Evolutionary conservation across 495 filamentous ascomycete genomes (phyloP), one percentile per base, ranked within the genome.

Genomic region (Penicillium cosmopolitanum): DNA sequence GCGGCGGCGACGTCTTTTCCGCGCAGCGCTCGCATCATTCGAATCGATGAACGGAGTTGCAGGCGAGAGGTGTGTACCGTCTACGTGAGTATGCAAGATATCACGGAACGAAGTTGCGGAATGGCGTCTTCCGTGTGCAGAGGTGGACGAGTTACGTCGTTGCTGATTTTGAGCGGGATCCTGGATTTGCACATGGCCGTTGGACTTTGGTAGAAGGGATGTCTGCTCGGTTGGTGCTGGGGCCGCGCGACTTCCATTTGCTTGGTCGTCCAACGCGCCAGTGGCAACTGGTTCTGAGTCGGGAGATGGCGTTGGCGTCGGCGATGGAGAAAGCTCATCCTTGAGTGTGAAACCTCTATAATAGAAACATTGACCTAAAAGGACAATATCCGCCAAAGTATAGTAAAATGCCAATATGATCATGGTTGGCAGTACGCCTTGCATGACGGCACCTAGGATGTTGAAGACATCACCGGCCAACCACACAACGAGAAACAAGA

Each of bases 371-470:
- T 98, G 95, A 2, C 74, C 80, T 0, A 98, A 77, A 0, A 98
- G 80, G 3, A 97, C 91, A 21, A 97, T 82, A 69, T 98, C 95
- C 54, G 95, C 94, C 25, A 97, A 77, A 21, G 94, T 96, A 72
- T 98, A 97, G 71, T 98, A 98, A 1, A 97, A 82, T 0, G 95
- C 95, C 25, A 98, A 80, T 44, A 97, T 97, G 50, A 91, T 86
- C 95, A 98, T 98, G 1, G 95, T 98, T 6, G 95, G 94, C 36
- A 98, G 74, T 8, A 98, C 94, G 19, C 92, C 90, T 68, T 98
- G 95, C n/a, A 97, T 64, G 4, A 97, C 84, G 15, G 92, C 91
- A 5, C 95, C 95, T 3, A 96, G 81, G 51, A 98, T 93, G 68
- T 98, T 98, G 80, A 97, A 98, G 43, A 98, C 85, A 87, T 98